Conservation (phyloP, 2,329 filamentous ascomycete species). For the Nemania sp. region DNA sequence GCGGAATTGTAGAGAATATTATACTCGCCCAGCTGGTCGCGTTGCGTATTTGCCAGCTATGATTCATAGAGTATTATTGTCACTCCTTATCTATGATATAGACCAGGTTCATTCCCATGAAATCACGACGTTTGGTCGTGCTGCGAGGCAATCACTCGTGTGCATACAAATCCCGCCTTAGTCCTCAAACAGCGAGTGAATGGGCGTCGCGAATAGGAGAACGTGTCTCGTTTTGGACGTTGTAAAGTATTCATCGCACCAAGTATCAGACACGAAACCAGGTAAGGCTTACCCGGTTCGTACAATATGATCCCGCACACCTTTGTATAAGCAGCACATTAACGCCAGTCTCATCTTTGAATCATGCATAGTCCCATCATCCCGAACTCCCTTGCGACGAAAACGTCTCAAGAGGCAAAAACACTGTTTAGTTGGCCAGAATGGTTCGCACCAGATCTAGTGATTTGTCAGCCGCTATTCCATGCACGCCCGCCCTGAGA, state of each 20-base stretch:
- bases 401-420: constrained; percentile 16
- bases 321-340: constrained; percentile 32
- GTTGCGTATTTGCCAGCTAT: too few species aligned
- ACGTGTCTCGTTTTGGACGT: constrained; percentile 2
- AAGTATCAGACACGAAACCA: constrained; percentile 25
- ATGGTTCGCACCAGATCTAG: constrained; percentile 83
- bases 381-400: constrained; percentile 33
- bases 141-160: not conserved
- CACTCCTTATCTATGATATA: too few species aligned
- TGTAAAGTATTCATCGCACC: constrained; percentile 11
- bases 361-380: constrained; percentile 33
- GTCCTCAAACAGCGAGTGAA: not conserved
- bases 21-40: too few species aligned
- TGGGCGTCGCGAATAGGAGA: constrained; percentile 4
- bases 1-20: too few species aligned
- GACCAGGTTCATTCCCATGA: not conserved
- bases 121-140: not conserved
- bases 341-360: constrained; percentile 37
- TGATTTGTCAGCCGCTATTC: constrained; percentile 17
- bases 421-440: constrained; percentile 69
- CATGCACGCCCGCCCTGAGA: not conserved
- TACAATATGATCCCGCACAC: constrained; percentile 25
- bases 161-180: not conserved
- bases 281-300: constrained; percentile 26
- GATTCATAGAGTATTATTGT: too few species aligned